phyloP scores from a whole-genome alignment of 1,284 basidiomycete species.

The Cutaneotrichosporon curvatum region DNA sequence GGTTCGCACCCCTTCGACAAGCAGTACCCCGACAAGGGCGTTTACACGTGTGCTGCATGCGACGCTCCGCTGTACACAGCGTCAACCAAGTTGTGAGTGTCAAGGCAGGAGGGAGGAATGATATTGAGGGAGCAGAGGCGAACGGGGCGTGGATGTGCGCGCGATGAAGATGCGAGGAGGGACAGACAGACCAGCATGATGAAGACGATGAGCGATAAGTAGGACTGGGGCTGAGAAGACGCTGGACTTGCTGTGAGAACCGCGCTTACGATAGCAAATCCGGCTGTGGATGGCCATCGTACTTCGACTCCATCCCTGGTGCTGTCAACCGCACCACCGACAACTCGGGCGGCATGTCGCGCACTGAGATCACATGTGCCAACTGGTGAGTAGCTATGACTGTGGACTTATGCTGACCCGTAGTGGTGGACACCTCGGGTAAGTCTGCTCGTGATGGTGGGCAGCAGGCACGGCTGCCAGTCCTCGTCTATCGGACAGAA shows the following conservation, averaged over 20 bases:
- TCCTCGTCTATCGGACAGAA: too few relatives aligned
- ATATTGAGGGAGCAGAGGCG: too few relatives aligned
- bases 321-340: conserved; percentile 60
- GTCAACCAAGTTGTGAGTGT: conserved; percentile 66
- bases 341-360: conserved; percentile 45
- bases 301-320: conserved; percentile 88
- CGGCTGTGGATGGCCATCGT: conserved; percentile 96
- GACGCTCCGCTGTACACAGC: conserved; percentile 65
- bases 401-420: neutral
- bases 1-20: conserved; percentile 74
- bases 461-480: neutral
- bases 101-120: neutral
- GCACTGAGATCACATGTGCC: conserved; percentile 44
- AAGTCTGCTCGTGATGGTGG: too few relatives aligned
- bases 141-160: too few relatives aligned
- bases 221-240: too few relatives aligned
- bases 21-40: conserved; percentile 53
- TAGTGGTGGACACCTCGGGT: conserved; percentile 83
- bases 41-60: conserved; percentile 55
- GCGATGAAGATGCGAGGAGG: too few relatives aligned
- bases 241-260: too few relatives aligned
- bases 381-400: conserved; percentile 41
- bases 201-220: too few relatives aligned
- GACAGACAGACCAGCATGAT: too few relatives aligned
- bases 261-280: conserved; percentile 53